A percentile compares a stretch with the other conserved stretches of the same genome.
Evolutionary conservation across 176 grass and related monocot genomes (phyloP).

Genomic region (Avena insularis): DNA sequence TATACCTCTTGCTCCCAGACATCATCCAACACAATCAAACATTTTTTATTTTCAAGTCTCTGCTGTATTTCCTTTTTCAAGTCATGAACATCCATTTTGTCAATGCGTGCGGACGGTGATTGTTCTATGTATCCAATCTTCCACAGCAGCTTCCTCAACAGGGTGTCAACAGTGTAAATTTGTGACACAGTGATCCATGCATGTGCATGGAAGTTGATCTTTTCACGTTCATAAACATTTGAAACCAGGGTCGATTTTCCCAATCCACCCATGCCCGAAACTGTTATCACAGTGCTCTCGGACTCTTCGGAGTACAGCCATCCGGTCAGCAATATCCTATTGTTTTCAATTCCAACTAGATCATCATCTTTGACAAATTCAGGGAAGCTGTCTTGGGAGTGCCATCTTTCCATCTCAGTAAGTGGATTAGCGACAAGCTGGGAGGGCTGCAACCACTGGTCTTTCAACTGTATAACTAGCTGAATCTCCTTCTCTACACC

Average conservation of each 20-base stretch:
- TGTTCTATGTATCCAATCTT: slow-evolving; percentile 25
- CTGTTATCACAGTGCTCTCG: slow-evolving; percentile 35
- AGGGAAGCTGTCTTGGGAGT: slow-evolving; percentile 44
- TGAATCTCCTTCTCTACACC: slow-evolving; percentile 33
- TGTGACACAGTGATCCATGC: slow-evolving; percentile 49
- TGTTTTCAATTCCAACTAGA: slow-evolving; percentile 39
- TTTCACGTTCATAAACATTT: slow-evolving; percentile 52
- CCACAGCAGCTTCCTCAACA: slow-evolving; percentile 34
- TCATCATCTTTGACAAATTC: slow-evolving; percentile 48
- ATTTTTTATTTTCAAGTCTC: slow-evolving; percentile 43
- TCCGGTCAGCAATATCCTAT: slow-evolving; percentile 19
- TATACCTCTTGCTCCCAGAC: slow-evolving; percentile 63
- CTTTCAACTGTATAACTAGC: slow-evolving; percentile 39
- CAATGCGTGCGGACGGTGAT: background rate
- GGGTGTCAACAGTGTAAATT: slow-evolving; percentile 19
- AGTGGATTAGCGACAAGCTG: slow-evolving; percentile 33
- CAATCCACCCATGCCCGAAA: slow-evolving; percentile 48
- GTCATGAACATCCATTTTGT: slow-evolving; percentile 45
- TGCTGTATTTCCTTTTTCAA: slow-evolving; percentile 39
- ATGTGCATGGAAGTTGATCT: slow-evolving; percentile 38
- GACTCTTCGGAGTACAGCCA: slow-evolving; percentile 34
- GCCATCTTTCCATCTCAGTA: slow-evolving; percentile 9
- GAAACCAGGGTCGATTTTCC: slow-evolving; percentile 51
- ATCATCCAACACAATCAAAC: slow-evolving; percentile 70
- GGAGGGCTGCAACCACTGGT: slow-evolving; percentile 42